phyloP scores from a whole-genome alignment of 163 green algal species.

The Prototheca wickerhamii region DNA sequence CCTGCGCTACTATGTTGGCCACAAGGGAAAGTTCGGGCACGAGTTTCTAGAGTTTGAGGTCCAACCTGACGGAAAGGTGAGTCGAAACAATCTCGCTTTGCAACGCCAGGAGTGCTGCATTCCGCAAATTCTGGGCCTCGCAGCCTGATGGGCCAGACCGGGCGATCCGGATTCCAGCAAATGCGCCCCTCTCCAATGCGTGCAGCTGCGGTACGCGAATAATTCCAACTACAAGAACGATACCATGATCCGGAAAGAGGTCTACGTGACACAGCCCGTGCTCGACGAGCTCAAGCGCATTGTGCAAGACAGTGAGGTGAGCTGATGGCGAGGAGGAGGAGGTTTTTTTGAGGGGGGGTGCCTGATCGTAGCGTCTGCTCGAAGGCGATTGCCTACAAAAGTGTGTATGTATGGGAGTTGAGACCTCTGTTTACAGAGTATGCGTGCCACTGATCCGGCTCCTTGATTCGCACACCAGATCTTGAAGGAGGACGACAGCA shows the following conservation, averaged over 20 bases:
- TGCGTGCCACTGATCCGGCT: background rate
- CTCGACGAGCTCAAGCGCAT: constrained; percentile 86
- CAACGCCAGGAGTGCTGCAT: background rate
- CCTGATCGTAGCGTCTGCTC: no score
- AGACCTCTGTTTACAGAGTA: background rate
- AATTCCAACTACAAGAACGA: constrained; percentile 99
- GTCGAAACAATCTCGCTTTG: background rate
- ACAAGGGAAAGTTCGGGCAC: constrained; percentile 84
- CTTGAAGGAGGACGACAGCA: constrained; percentile 93
- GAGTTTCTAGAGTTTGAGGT: constrained; percentile 99
- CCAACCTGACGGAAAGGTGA: constrained; percentile 71
- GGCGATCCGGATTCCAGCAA: no score
- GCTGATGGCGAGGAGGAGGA: no score
- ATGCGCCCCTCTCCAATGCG: background rate
- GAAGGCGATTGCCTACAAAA: no score
- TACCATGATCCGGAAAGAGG: constrained; percentile 90
- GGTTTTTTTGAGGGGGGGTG: no score
- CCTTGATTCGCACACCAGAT: constrained; percentile 59
- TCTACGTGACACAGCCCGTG: constrained; percentile 64
- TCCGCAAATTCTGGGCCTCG: background rate
- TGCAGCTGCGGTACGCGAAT: constrained; percentile 93
- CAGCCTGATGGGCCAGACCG: background rate
- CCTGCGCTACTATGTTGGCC: constrained; percentile 89
- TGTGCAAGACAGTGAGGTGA: constrained; percentile 84
- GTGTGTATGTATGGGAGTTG: no score